Evolutionary conservation across 208 protist genomes (phyloP).

Genomic region (Naegleria fowleri): DNA sequence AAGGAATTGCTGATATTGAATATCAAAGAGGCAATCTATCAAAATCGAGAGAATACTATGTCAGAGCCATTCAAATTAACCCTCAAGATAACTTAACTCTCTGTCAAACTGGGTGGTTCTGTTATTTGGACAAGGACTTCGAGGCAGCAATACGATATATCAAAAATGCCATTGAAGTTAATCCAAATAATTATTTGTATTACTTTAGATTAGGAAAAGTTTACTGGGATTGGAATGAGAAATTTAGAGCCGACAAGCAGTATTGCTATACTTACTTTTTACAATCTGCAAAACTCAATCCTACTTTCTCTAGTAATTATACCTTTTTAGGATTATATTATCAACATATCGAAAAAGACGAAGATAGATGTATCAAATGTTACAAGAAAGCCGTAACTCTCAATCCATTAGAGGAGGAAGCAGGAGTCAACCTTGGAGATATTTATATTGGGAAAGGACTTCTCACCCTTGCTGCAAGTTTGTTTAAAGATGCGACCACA

Average conservation of each 20-base stretch:
- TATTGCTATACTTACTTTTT: neutral
- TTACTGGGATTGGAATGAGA: neutral
- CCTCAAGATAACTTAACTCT: neutral
- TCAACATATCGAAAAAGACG: neutral
- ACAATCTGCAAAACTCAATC: slow-evolving; percentile 16
- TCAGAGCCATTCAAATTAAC: neutral
- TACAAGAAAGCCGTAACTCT: slow-evolving; percentile 1
- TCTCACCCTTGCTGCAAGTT: neutral
- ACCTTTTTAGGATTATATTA: neutral
- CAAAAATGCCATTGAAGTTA: neutral
- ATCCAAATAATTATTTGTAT: slow-evolving; percentile 14
- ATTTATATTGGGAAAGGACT: neutral
- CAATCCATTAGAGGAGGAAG: slow-evolving; percentile 10
- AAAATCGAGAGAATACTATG: neutral
- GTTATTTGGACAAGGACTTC: slow-evolving; percentile 14
- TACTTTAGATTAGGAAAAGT: neutral
- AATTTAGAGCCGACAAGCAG: neutral
- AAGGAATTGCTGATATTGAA: neutral
- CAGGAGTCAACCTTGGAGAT: neutral
- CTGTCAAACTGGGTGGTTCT: neutral
- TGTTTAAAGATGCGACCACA: neutral
- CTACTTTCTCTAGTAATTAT: neutral
- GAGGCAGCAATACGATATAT: neutral
- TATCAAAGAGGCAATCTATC: neutral
- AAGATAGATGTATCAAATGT: slow-evolving; percentile 8